A percentile compares a stretch with the other conserved stretches of the same genome.
Conservation (phyloP, 768 basidiomycete species). For the Boletellus ananas region DNA sequence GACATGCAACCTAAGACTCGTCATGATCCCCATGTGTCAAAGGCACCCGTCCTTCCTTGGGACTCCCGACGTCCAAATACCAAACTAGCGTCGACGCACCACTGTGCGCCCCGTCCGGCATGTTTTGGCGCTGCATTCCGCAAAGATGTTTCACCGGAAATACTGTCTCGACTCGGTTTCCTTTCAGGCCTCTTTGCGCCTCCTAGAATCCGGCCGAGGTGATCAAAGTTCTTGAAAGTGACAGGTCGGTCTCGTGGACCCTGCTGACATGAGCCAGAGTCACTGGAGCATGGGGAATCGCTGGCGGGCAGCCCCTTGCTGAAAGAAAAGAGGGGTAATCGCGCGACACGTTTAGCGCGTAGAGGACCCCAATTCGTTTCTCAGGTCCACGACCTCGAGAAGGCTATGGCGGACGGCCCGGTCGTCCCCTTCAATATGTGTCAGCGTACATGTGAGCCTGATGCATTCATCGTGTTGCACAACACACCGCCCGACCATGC, state of each 20-base stretch:
- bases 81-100: conserved; percentile 18
- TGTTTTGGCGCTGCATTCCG: conserved; percentile 12
- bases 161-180: conserved; percentile 16
- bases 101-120: conserved; percentile 21
- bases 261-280: conserved; percentile 26
- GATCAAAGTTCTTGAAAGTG: conserved; percentile 31
- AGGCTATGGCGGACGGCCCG: conserved; percentile 24
- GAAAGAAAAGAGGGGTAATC: conserved; percentile 22
- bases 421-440: too few species aligned
- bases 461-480: conserved; percentile 23
- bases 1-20: conserved; percentile 7
- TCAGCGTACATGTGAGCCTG: conserved; percentile 7
- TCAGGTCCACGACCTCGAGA: conserved; percentile 23
- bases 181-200: conserved; percentile 28
- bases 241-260: conserved; percentile 34
- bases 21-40: conserved; percentile 18
- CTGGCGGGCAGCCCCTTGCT: conserved; percentile 20
- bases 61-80: conserved; percentile 21
- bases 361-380: conserved; percentile 32
- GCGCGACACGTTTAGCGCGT: conserved; percentile 29
- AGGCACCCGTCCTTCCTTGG: conserved; percentile 22
- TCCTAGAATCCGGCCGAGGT: conserved; percentile 21
- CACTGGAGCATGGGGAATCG: conserved; percentile 14
- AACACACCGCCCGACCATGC: conserved; percentile 13
- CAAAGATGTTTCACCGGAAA: conserved; percentile 12